A percentile compares a stretch with the other conserved stretches of the same genome.
phyloP scores from a whole-genome alignment of 805 yeast genomes.

The Candida odintsovae region DNA sequence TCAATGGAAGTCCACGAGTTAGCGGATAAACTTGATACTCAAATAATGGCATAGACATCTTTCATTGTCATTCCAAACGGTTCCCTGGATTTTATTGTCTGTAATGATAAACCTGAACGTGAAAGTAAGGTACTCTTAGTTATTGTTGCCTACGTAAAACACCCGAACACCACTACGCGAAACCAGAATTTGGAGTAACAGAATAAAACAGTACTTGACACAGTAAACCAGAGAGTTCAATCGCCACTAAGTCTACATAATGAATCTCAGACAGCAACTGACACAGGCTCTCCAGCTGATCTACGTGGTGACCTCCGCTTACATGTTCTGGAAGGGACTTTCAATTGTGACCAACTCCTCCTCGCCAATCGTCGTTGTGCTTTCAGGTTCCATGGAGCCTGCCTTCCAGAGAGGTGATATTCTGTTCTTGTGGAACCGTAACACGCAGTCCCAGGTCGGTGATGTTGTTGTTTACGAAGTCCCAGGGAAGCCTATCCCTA shows the following conservation, averaged over 20 bases:
- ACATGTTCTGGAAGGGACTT: constrained; percentile 84
- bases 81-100: too few species aligned
- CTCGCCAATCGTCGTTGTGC: constrained; percentile 93
- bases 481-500: constrained; percentile 77
- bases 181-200: not conserved
- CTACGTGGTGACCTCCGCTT: constrained; percentile 82
- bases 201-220: not conserved
- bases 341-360: constrained; percentile 73
- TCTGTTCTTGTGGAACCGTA: constrained; percentile 85
- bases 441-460: constrained; percentile 63
- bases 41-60: too few species aligned
- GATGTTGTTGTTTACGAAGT: constrained; percentile 93
- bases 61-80: too few species aligned
- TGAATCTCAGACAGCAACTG: constrained; percentile 58
- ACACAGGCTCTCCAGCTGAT: constrained; percentile 66
- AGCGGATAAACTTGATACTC: too few species aligned
- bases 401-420: constrained; percentile 98
- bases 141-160: not conserved
- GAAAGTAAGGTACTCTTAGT: too few species aligned
- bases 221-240: too few species aligned
- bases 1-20: too few species aligned
- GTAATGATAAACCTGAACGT: too few species aligned
- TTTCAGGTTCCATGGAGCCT: constrained; percentile 99
- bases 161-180: not conserved
- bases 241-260: constrained; percentile 13